These are phyloP conservation scores for Trichomonas gallinae DNA, from an alignment of 208 protist genomes.

Conservation along the genomic window DNA sequence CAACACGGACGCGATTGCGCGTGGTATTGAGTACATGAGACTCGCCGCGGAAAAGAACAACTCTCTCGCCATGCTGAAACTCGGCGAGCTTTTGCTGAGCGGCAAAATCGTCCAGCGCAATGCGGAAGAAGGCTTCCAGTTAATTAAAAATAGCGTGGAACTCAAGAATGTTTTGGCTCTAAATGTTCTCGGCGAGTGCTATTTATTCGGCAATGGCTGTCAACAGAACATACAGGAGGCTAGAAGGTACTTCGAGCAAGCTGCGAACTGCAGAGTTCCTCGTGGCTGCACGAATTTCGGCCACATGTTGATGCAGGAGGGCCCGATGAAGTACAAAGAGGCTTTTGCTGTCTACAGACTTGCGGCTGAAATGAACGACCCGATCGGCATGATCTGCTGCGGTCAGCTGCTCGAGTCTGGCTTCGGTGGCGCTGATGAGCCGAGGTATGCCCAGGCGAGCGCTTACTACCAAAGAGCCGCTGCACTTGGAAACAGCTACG, in stretches of 20 bases:
- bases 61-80: neutral
- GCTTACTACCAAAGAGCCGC: neutral
- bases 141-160: neutral
- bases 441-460: neutral
- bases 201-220: neutral
- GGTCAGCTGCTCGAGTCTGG: neutral
- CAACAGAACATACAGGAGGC: neutral
- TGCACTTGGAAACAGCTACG: neutral
- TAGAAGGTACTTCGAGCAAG: neutral
- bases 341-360: neutral
- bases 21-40: neutral
- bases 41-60: neutral
- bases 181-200: neutral
- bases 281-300: neutral
- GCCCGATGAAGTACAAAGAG: neutral
- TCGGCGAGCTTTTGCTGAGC: neutral
- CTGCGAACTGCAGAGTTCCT: neutral
- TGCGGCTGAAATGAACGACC: neutral
- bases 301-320: neutral
- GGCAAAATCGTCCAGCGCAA: neutral
- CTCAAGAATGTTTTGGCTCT: neutral
- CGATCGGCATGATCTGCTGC: neutral
- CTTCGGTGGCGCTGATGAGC: neutral
- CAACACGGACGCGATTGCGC: neutral
- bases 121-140: neutral